phyloP scores from a whole-genome alignment of 73 alveolate genomes.

The Blepharisma stoltei region DNA sequence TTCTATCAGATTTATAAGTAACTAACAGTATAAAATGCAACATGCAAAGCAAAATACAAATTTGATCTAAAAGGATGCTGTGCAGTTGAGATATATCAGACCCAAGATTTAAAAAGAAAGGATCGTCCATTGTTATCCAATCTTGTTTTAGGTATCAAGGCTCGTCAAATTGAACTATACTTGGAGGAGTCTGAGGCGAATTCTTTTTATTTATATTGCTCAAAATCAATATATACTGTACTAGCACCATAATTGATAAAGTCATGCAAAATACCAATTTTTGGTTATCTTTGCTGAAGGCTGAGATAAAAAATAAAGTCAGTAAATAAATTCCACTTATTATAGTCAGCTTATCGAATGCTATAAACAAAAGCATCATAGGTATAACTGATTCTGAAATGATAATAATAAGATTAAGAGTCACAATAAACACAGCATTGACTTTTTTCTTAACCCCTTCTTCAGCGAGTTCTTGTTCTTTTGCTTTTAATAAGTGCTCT shows the following conservation, averaged over 20 bases:
- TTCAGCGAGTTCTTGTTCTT: too few relatives aligned
- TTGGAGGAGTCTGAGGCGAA: constrained; percentile 2
- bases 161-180: not conserved
- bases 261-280: not conserved
- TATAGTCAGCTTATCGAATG: constrained; percentile 5
- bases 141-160: not conserved
- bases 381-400: constrained; percentile 6
- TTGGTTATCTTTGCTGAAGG: not conserved
- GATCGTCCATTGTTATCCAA: constrained; percentile 10
- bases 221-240: constrained; percentile 6
- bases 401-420: constrained; percentile 14
- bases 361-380: not conserved
- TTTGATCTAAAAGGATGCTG: not conserved
- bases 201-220: constrained; percentile 14
- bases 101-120: constrained; percentile 13
- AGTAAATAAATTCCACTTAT: not conserved
- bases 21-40: not conserved
- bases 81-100: not conserved
- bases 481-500: too few relatives aligned
- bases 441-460: not conserved
- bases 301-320: constrained; percentile 13
- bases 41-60: not conserved
- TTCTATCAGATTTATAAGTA: not conserved
- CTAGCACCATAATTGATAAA: not conserved
- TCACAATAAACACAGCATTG: not conserved